These are phyloP conservation scores for Gentiana straminea DNA, from an alignment of 257 asterid species.

Conservation along the genomic window DNA sequence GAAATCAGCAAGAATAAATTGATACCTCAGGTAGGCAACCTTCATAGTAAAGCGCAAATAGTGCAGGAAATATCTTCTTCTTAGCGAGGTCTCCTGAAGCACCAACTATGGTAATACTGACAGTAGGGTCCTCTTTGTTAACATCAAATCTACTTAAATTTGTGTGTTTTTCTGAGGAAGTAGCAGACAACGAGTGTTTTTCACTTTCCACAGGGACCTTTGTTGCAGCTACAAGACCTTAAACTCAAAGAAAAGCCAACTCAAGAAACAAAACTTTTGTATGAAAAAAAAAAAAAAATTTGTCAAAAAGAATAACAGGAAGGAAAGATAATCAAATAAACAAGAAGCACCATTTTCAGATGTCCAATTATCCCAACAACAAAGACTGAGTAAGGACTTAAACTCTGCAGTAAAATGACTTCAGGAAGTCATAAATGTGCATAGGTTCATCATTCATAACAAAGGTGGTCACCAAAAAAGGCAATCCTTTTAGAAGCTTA, in stretches of 20 bases:
- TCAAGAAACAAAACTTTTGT: no score
- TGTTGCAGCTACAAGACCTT: conserved; percentile 36
- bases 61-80: conserved; percentile 98
- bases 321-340: neutral
- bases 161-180: conserved; percentile 27
- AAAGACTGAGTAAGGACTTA: no score
- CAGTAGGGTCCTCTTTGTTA: conserved; percentile 38
- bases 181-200: conserved; percentile 25
- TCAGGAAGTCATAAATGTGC: no score
- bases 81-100: conserved; percentile 99
- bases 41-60: conserved; percentile 92
- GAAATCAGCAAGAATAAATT: neutral
- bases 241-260: neutral
- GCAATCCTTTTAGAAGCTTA: no score
- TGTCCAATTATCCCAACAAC: no score
- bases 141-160: conserved; percentile 11
- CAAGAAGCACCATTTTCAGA: no score
- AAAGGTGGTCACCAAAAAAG: no score
- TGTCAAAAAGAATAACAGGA: conserved; percentile 6
- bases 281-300: no score
- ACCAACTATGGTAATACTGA: conserved; percentile 86
- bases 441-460: no score
- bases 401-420: no score
- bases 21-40: conserved; percentile 86
- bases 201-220: conserved; percentile 19